Evolutionary conservation across 176 grass and related monocot genomes (phyloP).

Genomic region (Neostapfia colusana): DNA sequence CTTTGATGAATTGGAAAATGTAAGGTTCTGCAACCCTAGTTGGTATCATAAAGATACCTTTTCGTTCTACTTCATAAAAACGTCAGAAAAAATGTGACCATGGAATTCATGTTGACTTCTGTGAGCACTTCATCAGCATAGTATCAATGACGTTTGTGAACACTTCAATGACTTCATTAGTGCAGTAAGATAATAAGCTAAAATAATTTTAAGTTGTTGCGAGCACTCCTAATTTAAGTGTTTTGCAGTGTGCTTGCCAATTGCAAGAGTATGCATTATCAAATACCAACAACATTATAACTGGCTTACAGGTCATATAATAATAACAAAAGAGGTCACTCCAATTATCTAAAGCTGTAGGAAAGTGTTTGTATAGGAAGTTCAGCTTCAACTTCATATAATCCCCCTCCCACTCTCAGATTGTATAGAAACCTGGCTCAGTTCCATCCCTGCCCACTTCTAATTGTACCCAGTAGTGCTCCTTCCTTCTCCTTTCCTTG

Average conservation of each 20-base stretch:
- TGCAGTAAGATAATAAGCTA: neutral
- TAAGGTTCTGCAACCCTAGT: constrained; percentile 58
- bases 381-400: neutral
- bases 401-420: neutral
- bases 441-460: neutral
- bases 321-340: neutral
- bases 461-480: neutral
- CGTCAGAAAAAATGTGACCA: constrained; percentile 1
- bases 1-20: constrained; percentile 97
- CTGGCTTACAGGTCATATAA: neutral
- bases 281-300: neutral
- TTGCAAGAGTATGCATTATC: neutral
- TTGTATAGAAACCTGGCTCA: neutral
- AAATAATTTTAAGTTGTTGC: neutral
- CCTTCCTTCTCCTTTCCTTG: neutral
- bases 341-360: neutral
- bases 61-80: constrained; percentile 12
- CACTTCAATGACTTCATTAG: neutral
- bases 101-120: neutral
- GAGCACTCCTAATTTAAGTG: neutral
- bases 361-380: neutral
- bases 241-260: neutral
- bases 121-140: neutral
- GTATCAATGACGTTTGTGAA: neutral
- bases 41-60: constrained; percentile 23